Evolutionary conservation across 2,329 filamentous ascomycete species (phyloP), one percentile per base, ranked within the genome.

Genomic region (Cladosporium sp.): DNA sequence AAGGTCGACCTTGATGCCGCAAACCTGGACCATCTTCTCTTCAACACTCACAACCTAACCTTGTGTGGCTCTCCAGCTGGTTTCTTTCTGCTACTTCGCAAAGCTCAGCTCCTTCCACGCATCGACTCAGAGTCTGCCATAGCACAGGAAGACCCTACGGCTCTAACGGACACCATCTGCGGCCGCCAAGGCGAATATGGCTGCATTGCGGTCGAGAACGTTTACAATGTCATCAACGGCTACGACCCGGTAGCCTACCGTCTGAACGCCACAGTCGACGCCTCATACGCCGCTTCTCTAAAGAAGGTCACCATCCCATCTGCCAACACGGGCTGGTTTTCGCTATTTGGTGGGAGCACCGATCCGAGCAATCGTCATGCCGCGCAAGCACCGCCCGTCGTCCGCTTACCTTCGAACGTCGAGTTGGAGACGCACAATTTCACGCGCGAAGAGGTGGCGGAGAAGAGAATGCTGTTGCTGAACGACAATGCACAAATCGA

Each of bases 401-500:
- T 74, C 0, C 79, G 81, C 15, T 74, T 84, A 3, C 82, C 82
- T 0, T 80, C 78, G 10, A 83, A 82, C 60, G 81, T 98, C n/a
- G 95, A 99, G 77, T 85, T 99, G 61, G 94, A 98, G 75, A 94
- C 94, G 0, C 95, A 98, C 75, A 91, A 99, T 77, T 99, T 99
- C 76, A 91, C 91, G 0, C 87, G 92, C 2, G 94, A 98, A 77
- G 93, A 97, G 73, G 87, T 96, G 63, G 94, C 93, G 0, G 95
- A 98, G 80, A 92, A 90, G 76, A 90, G 94, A 72, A 93, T 93
- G 70, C 90, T 88, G 68, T 78, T 97, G 8, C 86, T 99, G 4
- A 99, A 99, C 72, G 95, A 99, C 73, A 98, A 98, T 71, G 94
- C 93, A 0, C 95, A 99, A 79, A 89, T 99, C 49, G 95, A 99